phyloP scores from a whole-genome alignment of 1,139 yeast genomes.

The Pichiaceae sp. region DNA sequence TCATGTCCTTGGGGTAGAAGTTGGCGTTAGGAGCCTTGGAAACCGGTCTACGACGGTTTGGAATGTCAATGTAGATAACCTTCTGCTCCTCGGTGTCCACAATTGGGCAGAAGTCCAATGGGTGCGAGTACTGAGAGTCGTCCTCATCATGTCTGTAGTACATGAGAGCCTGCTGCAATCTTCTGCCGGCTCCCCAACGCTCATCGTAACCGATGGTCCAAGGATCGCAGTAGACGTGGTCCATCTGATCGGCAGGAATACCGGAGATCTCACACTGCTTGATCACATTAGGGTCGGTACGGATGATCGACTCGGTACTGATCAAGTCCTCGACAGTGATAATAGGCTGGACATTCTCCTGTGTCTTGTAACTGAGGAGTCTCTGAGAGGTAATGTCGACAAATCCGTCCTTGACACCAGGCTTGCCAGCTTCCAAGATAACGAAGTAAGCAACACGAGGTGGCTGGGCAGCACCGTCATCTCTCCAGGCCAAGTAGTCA shows the following conservation, averaged over 20 bases:
- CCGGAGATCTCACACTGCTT: conserved; percentile 69
- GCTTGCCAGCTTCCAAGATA: conserved; percentile 47
- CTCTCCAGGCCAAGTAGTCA: conserved; percentile 59
- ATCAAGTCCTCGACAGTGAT: conserved; percentile 63
- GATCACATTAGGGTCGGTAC: conserved; percentile 62
- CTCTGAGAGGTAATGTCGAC: conserved; percentile 45
- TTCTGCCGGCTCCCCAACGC: conserved; percentile 69
- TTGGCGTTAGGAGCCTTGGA: conserved; percentile 60
- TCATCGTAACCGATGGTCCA: conserved; percentile 85
- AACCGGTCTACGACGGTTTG: conserved; percentile 64
- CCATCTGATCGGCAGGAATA: conserved; percentile 56
- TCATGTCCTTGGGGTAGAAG: conserved; percentile 58
- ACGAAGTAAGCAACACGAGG: conserved; percentile 64
- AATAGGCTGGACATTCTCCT: conserved; percentile 64
- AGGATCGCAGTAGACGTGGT: conserved; percentile 70
- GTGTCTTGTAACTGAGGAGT: conserved; percentile 38
- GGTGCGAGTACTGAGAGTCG: conserved; percentile 78
- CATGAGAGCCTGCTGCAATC: conserved; percentile 76
- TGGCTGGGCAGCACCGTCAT: conserved; percentile 49
- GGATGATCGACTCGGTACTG: conserved; percentile 53
- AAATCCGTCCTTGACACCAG: conserved; percentile 63
- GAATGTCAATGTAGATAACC: conserved; percentile 68
- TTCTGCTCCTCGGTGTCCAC: conserved; percentile 64
- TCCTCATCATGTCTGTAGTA: conserved; percentile 73
- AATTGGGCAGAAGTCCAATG: conserved; percentile 76